Conservation (phyloP, 164 flowering plant genomes). For the Protea cynaroides region DNA sequence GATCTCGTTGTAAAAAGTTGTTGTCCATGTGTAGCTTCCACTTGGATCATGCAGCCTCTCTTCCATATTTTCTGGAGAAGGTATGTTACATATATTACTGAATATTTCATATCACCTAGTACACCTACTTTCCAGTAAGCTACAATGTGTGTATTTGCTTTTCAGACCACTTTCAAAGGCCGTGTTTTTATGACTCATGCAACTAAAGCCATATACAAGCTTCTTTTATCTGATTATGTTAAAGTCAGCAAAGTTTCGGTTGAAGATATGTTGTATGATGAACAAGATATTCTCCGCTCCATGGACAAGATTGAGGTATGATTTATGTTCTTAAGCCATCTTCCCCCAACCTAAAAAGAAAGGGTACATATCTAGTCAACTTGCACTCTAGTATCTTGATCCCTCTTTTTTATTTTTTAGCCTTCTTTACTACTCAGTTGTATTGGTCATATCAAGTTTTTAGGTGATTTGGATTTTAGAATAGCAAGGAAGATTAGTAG, state of each 20-base stretch:
- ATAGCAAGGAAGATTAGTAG: too few relatives aligned
- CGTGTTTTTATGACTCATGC: slow-evolving; percentile 64
- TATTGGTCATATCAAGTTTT: too few relatives aligned
- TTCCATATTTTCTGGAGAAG: slow-evolving; percentile 95
- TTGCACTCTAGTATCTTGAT: too few relatives aligned
- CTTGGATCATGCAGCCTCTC: slow-evolving; percentile 97
- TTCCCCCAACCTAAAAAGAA: too few relatives aligned
- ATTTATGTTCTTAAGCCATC: not conserved
- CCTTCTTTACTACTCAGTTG: too few relatives aligned
- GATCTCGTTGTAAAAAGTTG: not conserved
- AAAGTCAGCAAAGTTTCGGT: slow-evolving; percentile 66
- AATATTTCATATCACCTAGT: not conserved
- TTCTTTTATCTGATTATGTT: slow-evolving; percentile 34
- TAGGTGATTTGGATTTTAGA: too few relatives aligned
- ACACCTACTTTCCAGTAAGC: not conserved
- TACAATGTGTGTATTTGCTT: slow-evolving; percentile 6
- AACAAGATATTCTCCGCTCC: slow-evolving; percentile 73
- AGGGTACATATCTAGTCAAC: too few relatives aligned
- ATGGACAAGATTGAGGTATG: slow-evolving; percentile 94
- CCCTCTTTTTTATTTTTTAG: too few relatives aligned
- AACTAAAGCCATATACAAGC: slow-evolving; percentile 80
- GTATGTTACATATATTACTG: slow-evolving; percentile 25
- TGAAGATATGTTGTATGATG: slow-evolving; percentile 60
- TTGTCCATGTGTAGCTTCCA: slow-evolving; percentile 68
- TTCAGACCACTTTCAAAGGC: slow-evolving; percentile 92